Evolutionary conservation across 768 basidiomycete species (phyloP), one percentile per base, ranked within the genome.

Genomic region (Xanthoconium purpureum): DNA sequence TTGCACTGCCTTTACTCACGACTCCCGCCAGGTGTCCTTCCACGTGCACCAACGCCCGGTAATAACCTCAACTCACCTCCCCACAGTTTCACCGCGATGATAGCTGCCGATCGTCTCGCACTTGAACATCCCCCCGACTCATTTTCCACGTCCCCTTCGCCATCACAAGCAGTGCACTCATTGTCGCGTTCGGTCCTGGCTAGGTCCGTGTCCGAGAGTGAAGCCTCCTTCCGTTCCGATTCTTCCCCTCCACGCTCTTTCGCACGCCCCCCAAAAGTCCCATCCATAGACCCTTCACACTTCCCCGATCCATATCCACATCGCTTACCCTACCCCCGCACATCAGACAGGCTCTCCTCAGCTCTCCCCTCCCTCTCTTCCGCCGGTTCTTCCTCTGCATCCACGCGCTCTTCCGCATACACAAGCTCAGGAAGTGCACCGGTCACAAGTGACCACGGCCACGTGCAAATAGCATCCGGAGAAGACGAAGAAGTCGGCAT

Each of bases 351-450:
- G 52, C 32, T 59, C n/a, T 73, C 74, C 10, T 74, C 74, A 2
- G 57, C 75, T 6, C 73, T 79, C 12, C 86, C 85, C 5, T 77
- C 84, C 15, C 82, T 89, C 52, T 89, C 88, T 3, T 87, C 87
- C 5, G 80, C 81, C 40, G 82, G 83, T 44, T 88, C 91, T 0
- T 86, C 87, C 28, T 83, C 85, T 33, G 78, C 80, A 2, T 89
- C 88, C 6, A 83, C 87, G 8, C 80, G 89, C 48, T 90, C 89
- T 9, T 88, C 88, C 5, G 88, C 89, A 6, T 90, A 90, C 66
- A 87, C 88, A 24, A 86, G 80, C 71, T 83, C 84, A 18, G 86
- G 85, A 52, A 87, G 85, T 70, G 78, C 80, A 18, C 68, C 82
- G 43, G 74, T 79, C 28, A 82, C 83, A 40, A 77, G 77, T 38